Conservation (phyloP, 1,284 basidiomycete genomes). For the Neonothopanus nambi region DNA sequence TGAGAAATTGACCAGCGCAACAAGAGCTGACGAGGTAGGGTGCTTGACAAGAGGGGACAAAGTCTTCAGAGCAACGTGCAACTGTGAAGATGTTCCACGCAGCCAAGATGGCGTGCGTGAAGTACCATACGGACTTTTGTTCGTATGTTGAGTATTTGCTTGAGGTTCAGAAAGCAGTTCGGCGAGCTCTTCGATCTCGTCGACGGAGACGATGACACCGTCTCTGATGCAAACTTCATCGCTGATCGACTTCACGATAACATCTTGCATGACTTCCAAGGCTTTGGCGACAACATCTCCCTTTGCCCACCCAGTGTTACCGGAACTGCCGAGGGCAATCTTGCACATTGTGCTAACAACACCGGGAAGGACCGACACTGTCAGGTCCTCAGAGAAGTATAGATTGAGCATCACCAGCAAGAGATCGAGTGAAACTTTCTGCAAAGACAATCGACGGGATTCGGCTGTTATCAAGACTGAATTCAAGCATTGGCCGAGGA, state of each 20-base stretch:
- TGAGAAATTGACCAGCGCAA: constrained; percentile 58
- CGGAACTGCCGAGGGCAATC: constrained; percentile 56
- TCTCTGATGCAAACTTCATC: constrained; percentile 66
- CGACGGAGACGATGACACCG: constrained; percentile 53
- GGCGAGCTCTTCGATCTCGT: constrained; percentile 63
- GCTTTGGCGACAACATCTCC: constrained; percentile 62
- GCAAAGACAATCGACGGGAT: constrained; percentile 61
- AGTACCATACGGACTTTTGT: constrained; percentile 39
- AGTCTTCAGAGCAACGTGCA: constrained; percentile 67
- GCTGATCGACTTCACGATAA: constrained; percentile 58
- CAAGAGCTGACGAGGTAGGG: constrained; percentile 62
- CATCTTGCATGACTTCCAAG: constrained; percentile 56
- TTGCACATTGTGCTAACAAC: constrained; percentile 76
- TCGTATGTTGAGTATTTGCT: constrained; percentile 8
- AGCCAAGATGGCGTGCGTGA: constrained; percentile 59
- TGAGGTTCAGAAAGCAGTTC: constrained; percentile 29
- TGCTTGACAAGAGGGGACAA: constrained; percentile 63
- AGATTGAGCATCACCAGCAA: constrained; percentile 53
- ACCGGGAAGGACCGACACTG: constrained; percentile 80
- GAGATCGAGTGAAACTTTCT: constrained; percentile 63
- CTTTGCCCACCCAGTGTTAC: constrained; percentile 60
- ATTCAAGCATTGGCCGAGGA: constrained; percentile 83
- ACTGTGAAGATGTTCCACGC: constrained; percentile 62
- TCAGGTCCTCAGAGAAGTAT: constrained; percentile 65
- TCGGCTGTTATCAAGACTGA: constrained; percentile 59